Percentiles rank a stretch among this genome's conserved stretches.
phyloP scores from a whole-genome alignment of 441 rosid genomes.

The Populus hybrid region DNA sequence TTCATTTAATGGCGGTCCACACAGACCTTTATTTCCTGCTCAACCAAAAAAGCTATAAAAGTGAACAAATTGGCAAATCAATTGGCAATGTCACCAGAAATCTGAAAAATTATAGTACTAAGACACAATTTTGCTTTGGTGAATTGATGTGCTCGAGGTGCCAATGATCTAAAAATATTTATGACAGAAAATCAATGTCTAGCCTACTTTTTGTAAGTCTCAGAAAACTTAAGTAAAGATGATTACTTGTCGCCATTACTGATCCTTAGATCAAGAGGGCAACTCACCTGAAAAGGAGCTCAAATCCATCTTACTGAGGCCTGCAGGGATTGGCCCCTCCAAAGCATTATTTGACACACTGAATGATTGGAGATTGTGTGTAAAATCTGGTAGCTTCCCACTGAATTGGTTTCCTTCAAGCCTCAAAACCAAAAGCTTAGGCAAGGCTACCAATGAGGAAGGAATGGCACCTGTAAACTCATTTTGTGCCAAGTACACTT shows the following conservation, averaged over 20 bases:
- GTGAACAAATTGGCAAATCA: neutral
- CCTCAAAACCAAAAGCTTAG: constrained; percentile 53
- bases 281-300: constrained; percentile 43
- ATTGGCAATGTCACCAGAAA: neutral
- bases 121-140: neutral
- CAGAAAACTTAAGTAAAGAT: neutral
- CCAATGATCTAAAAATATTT: neutral
- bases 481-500: constrained; percentile 44
- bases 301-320: constrained; percentile 27
- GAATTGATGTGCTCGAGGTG: neutral
- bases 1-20: constrained; percentile 48
- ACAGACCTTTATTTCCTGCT: constrained; percentile 63
- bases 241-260: neutral
- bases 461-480: constrained; percentile 57
- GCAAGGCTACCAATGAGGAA: constrained; percentile 35
- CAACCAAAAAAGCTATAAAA: neutral
- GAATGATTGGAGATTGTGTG: constrained; percentile 20
- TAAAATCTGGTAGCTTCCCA: constrained; percentile 54
- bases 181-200: neutral
- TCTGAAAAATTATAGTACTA: neutral
- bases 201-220: neutral
- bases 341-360: constrained; percentile 55
- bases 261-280: neutral
- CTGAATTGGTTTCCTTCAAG: constrained; percentile 57
- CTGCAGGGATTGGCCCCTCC: constrained; percentile 52